Percentiles rank a stretch among this genome's conserved stretches.
Conservation (phyloP, 2,329 filamentous ascomycete species). For the Ophiocordyceps camponoti-leonardi region DNA sequence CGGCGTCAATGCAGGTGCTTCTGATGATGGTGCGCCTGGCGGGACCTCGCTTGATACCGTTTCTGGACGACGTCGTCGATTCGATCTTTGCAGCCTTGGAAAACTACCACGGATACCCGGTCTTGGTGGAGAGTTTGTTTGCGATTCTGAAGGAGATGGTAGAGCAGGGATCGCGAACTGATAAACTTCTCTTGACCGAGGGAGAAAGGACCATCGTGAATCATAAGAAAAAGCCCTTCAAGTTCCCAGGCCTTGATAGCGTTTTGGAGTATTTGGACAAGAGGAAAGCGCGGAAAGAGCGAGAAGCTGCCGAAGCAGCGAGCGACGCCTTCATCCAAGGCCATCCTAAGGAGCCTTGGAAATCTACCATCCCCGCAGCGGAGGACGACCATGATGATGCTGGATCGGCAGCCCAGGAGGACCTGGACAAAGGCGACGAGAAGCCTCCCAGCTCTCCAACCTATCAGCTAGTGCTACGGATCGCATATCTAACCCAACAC, state of each 20-base stretch:
- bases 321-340: slow-evolving; percentile 8
- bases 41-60: slow-evolving; percentile 66
- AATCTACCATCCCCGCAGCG: slow-evolving; percentile 1
- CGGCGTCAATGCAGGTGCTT: slow-evolving; percentile 76
- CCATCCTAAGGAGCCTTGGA: slow-evolving; percentile 20
- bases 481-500: slow-evolving; percentile 71
- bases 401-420: slow-evolving; percentile 11
- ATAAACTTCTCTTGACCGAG: slow-evolving; percentile 27
- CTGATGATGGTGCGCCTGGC: slow-evolving; percentile 88
- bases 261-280: slow-evolving; percentile 45
- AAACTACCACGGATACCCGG: slow-evolving; percentile 82
- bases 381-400: slow-evolving; percentile 13
- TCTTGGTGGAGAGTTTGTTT: slow-evolving; percentile 74
- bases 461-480: slow-evolving; percentile 65
- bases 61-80: slow-evolving; percentile 77
- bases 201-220: slow-evolving; percentile 16
- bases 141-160: slow-evolving; percentile 67
- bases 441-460: slow-evolving; percentile 56
- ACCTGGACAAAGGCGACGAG: slow-evolving; percentile 22
- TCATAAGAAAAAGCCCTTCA: slow-evolving; percentile 22
- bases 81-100: slow-evolving; percentile 90
- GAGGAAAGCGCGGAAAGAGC: slow-evolving; percentile 18
- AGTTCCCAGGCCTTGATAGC: slow-evolving; percentile 20
- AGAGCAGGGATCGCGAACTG: slow-evolving; percentile 55
- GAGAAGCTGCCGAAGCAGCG: slow-evolving; percentile 19